Conservation (phyloP, 1,284 basidiomycete genomes). For the Boletus semigastroideus region DNA sequence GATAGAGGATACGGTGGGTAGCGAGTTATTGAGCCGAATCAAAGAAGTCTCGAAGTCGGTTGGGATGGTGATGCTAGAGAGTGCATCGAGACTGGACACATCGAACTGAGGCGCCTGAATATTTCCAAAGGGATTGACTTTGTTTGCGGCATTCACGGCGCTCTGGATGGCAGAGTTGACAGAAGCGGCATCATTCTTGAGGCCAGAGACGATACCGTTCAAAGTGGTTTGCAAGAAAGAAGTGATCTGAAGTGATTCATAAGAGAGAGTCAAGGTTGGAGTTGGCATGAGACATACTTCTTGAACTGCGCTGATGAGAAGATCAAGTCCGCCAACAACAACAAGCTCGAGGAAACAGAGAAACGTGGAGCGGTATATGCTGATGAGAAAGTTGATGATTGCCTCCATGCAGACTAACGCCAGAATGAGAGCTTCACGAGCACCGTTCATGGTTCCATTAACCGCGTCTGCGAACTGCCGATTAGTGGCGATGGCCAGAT, state of each 20-base stretch:
- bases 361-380: slow-evolving; percentile 88
- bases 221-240: slow-evolving; percentile 64
- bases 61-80: slow-evolving; percentile 83
- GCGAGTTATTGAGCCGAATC: slow-evolving; percentile 70
- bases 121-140: slow-evolving; percentile 64
- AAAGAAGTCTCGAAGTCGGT: slow-evolving; percentile 76
- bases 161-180: slow-evolving; percentile 71
- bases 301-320: slow-evolving; percentile 80
- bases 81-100: slow-evolving; percentile 67
- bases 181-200: slow-evolving; percentile 68
- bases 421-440: slow-evolving; percentile 71
- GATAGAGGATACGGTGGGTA: slow-evolving; percentile 80
- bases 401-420: slow-evolving; percentile 81
- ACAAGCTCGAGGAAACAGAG: slow-evolving; percentile 91
- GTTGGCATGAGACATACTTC: slow-evolving; percentile 51
- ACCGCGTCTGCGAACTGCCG: slow-evolving; percentile 73
- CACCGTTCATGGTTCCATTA: slow-evolving; percentile 76
- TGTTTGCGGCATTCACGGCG: slow-evolving; percentile 70
- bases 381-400: slow-evolving; percentile 89
- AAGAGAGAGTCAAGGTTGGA: slow-evolving; percentile 6
- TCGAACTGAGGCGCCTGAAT: slow-evolving; percentile 68
- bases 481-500: slow-evolving; percentile 83
- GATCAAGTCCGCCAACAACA: slow-evolving; percentile 75
- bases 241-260: slow-evolving; percentile 57
- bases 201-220: slow-evolving; percentile 56